Evolutionary conservation across 371 early-diverging fungal species (phyloP).

Genomic region (Paraphysoderma sedebokerense): DNA sequence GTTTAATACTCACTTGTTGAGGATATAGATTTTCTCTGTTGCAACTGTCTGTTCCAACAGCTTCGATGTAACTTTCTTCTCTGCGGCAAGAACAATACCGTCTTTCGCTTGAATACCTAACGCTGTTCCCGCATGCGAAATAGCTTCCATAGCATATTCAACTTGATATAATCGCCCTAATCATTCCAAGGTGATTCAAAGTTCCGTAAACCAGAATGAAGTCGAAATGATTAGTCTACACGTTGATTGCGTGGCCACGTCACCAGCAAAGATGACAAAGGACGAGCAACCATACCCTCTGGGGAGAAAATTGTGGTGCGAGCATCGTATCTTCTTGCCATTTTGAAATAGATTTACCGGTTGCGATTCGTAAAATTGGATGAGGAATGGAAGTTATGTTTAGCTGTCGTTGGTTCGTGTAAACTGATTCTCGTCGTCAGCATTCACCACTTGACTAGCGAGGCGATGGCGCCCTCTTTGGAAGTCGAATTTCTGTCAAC

Average conservation of each 20-base stretch:
- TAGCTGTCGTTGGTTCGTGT: too few species aligned
- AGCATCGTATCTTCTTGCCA: constrained; percentile 92
- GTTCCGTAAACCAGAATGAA: background rate
- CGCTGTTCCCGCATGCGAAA: constrained; percentile 92
- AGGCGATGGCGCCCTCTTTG: too few species aligned
- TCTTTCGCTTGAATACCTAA: constrained; percentile 87
- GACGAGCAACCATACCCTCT: constrained; percentile 48
- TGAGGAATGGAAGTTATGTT: too few species aligned
- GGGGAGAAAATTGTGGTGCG: constrained; percentile 97
- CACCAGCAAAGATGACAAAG: background rate
- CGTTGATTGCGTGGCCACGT: background rate
- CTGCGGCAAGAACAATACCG: constrained; percentile 94
- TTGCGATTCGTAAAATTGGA: background rate
- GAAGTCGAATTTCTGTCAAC: too few species aligned
- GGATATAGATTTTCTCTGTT: constrained; percentile 91
- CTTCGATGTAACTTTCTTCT: constrained; percentile 87
- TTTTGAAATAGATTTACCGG: background rate
- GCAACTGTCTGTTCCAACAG: constrained; percentile 66
- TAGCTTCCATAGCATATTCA: constrained; percentile 99
- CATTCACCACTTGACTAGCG: too few species aligned
- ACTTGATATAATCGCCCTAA: constrained; percentile 97
- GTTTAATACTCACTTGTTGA: constrained; percentile 65
- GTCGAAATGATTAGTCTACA: background rate
- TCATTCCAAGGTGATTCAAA: background rate
- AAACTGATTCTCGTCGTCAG: too few species aligned